Evolutionary conservation across 2,329 filamentous ascomycete genomes (phyloP).

Genomic region (Phaeosphaeria sp.): DNA sequence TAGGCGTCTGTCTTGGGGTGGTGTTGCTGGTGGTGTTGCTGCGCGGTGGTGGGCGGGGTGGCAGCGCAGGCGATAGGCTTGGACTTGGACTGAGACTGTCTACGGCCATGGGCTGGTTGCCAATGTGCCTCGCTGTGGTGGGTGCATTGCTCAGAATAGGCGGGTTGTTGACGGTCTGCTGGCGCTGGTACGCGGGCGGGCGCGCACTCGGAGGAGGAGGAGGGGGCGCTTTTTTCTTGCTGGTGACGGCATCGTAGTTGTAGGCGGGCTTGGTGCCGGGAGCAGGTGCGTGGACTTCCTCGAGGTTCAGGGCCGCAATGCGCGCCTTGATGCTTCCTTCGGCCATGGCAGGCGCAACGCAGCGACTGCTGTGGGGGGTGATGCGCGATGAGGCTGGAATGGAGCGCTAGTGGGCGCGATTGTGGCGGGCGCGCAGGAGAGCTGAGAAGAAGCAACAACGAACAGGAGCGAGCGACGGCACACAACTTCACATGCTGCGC

Average conservation of each 20-base stretch:
- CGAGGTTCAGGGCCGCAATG: constrained; percentile 56
- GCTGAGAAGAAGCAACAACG: constrained; percentile 1
- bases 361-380: constrained; percentile 10
- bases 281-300: constrained; percentile 50
- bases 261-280: constrained; percentile 45
- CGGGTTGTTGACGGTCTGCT: constrained; percentile 50
- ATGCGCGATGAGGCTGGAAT: constrained; percentile 9
- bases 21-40: constrained; percentile 51
- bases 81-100: constrained; percentile 22
- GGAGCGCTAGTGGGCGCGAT: constrained; percentile 1
- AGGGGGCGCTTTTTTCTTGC: constrained; percentile 44
- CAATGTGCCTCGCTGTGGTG: constrained; percentile 39
- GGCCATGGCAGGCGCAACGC: constrained; percentile 34
- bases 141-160: constrained; percentile 47
- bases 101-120: constrained; percentile 47
- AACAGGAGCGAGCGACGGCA: constrained; percentile 1
- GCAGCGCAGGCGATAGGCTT: constrained; percentile 37
- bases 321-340: constrained; percentile 51
- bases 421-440: constrained; percentile 11
- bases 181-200: constrained; percentile 38
- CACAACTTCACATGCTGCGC: constrained; percentile 4
- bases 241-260: constrained; percentile 40
- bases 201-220: constrained; percentile 47
- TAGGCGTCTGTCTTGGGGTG: constrained; percentile 46
- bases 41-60: constrained; percentile 57